Base-by-base conservation (phyloP, 2,329 filamentous ascomycete species). In the Coleophoma cylindrospora region DNA sequence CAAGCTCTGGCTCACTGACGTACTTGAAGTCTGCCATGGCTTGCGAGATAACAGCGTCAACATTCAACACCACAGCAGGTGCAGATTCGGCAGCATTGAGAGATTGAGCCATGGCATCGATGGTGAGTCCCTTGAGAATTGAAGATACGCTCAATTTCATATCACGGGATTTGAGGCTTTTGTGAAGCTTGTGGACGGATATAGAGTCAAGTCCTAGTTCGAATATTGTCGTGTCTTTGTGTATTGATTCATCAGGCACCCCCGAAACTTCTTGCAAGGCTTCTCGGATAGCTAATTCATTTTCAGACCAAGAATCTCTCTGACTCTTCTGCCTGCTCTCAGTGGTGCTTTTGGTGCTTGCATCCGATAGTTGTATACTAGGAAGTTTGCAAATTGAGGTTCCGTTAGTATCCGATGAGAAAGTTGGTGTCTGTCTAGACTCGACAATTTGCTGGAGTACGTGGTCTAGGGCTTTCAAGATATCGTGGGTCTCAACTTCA, bases 171-270 rank as follows among this genome's bases (percentile, higher is more conserved):
- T 81, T 83, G 4, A 96, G 71, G 8, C 91, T 72, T 0, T 85
- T 79, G 9, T 84, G 82, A 3, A 91, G 83, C 61, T 94, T 95
- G 70, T 96, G 94, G 1, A 90, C 86, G 55, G 86, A 92, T 65
- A 96, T 95, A 0, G 91, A 96, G 64, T 96, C 91, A 1, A 96
- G 79, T 0, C 91, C 91, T 2, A 96, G 75, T 55, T 94, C 84
- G 66, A 94, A 95, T 12, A 96, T 79, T 0, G 79, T 89, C 46
- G 83, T 79, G 1, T 74, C 71, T 49, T 74, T 75, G 3, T 70
- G 67, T 47, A 96, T 87, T 2, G 80, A 72, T 0, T 73, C 62
- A 15, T 74, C 67, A 0, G 83, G 71, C 0, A 86, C 68, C 14
- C 77, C 79, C 0, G 90, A 87, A 1, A 91, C 74, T 32, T 74